phyloP scores from a whole-genome alignment of 352 stramenopile species.

The Phytopythium mirpurense region DNA sequence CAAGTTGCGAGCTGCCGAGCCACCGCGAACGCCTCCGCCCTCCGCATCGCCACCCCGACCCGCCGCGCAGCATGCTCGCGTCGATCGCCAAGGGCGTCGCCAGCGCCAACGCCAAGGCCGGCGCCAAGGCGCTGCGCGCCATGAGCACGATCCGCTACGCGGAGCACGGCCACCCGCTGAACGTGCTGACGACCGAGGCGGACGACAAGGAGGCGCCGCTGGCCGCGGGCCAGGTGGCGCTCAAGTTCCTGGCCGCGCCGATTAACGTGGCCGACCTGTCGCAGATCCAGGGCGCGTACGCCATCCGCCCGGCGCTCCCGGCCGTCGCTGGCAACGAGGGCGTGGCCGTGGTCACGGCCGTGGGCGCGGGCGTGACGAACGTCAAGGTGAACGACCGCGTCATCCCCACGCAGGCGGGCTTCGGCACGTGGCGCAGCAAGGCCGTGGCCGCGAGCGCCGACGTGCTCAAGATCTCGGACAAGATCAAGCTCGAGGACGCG shows the following conservation, averaged over 20 bases:
- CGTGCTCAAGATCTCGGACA: slow-evolving; percentile 70
- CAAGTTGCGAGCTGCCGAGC: slow-evolving; percentile 2
- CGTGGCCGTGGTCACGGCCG: slow-evolving; percentile 78
- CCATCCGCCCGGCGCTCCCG: slow-evolving; percentile 69
- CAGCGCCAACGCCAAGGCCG: slow-evolving; percentile 24
- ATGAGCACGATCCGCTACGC: slow-evolving; percentile 76
- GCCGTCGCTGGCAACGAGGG: slow-evolving; percentile 84
- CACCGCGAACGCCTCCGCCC: not conserved
- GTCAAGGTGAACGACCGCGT: slow-evolving; percentile 87
- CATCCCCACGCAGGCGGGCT: slow-evolving; percentile 59
- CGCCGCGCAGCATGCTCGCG: slow-evolving; percentile 52
- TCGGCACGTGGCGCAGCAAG: slow-evolving; percentile 77
- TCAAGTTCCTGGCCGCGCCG: slow-evolving; percentile 87
- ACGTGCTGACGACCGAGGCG: slow-evolving; percentile 62
- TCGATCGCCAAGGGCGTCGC: slow-evolving; percentile 49
- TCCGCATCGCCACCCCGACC: no score
- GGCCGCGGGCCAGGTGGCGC: slow-evolving; percentile 56
- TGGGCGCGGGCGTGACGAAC: slow-evolving; percentile 73
- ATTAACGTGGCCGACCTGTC: slow-evolving; percentile 88
- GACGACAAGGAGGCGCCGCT: slow-evolving; percentile 57
- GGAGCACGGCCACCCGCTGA: slow-evolving; percentile 64
- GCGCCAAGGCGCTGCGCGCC: slow-evolving; percentile 24
- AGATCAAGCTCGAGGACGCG: slow-evolving; percentile 84
- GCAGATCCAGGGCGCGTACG: slow-evolving; percentile 85
- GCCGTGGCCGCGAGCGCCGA: slow-evolving; percentile 56